Evolutionary conservation across 148 eudicot genomes (phyloP).

Genomic region (Euryodendron excelsum): DNA sequence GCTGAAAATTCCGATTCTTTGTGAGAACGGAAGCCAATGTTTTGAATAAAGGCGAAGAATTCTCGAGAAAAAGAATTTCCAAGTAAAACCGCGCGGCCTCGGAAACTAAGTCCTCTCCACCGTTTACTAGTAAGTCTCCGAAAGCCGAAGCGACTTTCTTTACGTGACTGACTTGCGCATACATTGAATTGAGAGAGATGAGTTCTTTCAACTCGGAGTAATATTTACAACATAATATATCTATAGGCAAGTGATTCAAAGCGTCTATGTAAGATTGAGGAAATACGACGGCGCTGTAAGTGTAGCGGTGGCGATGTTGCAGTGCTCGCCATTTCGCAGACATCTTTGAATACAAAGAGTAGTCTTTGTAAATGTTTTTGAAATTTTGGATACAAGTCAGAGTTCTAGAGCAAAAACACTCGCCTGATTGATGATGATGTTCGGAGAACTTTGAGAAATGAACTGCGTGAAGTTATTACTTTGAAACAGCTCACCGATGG

Average conservation of each 20-base stretch:
- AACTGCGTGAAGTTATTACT: too few species aligned
- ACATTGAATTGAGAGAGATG: slow-evolving; percentile 64
- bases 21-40: slow-evolving; percentile 62
- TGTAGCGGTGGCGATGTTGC: slow-evolving; percentile 96
- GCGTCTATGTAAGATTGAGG: slow-evolving; percentile 55
- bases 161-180: slow-evolving; percentile 64
- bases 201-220: slow-evolving; percentile 39
- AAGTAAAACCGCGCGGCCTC: slow-evolving; percentile 53
- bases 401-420: neutral
- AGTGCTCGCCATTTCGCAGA: slow-evolving; percentile 97
- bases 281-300: slow-evolving; percentile 73
- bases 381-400: neutral
- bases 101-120: slow-evolving; percentile 34
- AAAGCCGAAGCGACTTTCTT: slow-evolving; percentile 67
- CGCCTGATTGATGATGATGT: neutral
- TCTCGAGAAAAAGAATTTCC: slow-evolving; percentile 77
- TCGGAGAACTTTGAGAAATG: neutral
- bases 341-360: slow-evolving; percentile 32
- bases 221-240: slow-evolving; percentile 22
- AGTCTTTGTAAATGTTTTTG: neutral
- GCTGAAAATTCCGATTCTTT: slow-evolving; percentile 40
- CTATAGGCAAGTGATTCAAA: slow-evolving; percentile 36
- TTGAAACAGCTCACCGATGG: neutral
- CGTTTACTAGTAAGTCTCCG: slow-evolving; percentile 34
- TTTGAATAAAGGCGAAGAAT: slow-evolving; percentile 66